These are phyloP conservation scores for Pseudozyma pruni DNA, from an alignment of 1,284 basidiomycete genomes.

Conservation along the genomic window DNA sequence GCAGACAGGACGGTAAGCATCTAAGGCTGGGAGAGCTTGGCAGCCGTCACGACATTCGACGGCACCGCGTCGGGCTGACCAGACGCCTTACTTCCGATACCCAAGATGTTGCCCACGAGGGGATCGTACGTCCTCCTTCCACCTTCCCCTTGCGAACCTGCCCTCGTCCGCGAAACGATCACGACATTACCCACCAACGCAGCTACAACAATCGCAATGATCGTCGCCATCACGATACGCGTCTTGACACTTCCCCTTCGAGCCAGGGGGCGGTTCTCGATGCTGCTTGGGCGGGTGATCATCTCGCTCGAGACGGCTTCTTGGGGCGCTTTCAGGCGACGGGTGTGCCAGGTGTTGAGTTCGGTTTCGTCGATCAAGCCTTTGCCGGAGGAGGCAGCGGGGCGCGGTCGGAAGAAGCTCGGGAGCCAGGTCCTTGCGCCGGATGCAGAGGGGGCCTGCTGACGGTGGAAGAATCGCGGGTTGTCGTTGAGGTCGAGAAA, in stretches of 20 bases:
- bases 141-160: neutral
- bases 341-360: conserved; percentile 9
- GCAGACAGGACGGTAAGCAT: neutral
- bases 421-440: neutral
- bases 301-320: conserved; percentile 10
- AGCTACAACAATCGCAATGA: conserved; percentile 5
- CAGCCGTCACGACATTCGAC: conserved; percentile 15
- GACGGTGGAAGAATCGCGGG: conserved; percentile 19
- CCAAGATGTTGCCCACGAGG: neutral
- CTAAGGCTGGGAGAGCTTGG: conserved; percentile 21
- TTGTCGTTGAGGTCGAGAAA: conserved; percentile 29
- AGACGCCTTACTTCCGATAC: neutral
- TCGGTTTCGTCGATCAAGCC: neutral
- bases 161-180: conserved; percentile 6
- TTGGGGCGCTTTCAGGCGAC: neutral
- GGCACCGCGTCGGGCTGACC: neutral
- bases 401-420: neutral
- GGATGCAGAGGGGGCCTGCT: neutral
- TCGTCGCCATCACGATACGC: neutral
- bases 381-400: neutral
- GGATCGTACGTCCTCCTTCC: neutral
- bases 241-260: neutral
- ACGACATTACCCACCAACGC: conserved; percentile 22
- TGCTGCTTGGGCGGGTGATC: conserved; percentile 4
- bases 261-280: conserved; percentile 25